These are phyloP conservation scores for Quercus glauca DNA, from an alignment of 306 rosid genomes.

Conservation along the genomic window DNA sequence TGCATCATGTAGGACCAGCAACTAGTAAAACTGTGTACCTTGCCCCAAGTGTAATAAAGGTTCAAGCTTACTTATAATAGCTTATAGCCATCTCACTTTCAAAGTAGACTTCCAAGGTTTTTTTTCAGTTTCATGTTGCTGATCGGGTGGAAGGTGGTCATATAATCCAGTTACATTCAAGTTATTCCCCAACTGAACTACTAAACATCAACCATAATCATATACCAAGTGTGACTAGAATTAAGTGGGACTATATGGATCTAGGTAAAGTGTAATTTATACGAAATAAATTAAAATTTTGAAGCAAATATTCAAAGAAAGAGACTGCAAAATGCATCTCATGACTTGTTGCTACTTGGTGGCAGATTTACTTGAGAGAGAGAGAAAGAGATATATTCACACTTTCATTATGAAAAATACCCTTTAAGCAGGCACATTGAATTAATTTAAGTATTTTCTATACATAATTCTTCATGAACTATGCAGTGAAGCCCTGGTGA, in stretches of 20 bases:
- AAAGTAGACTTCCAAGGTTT: not conserved
- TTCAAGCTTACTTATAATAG: not conserved
- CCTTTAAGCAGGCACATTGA: not conserved
- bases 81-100: not conserved
- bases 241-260: no score
- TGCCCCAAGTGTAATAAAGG: not conserved
- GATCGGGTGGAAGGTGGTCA: not conserved
- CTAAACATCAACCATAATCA: not conserved
- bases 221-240: no score
- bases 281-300: no score
- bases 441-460: not conserved
- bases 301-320: no score
- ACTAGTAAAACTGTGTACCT: not conserved
- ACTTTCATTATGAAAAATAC: not conserved
- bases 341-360: not conserved
- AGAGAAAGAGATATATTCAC: not conserved
- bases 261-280: no score
- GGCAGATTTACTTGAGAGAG: not conserved
- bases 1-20: slow-evolving; percentile 20
- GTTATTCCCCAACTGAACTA: not conserved
- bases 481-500: no score
- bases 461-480: no score
- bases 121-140: not conserved
- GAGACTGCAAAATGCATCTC: no score
- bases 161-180: not conserved